Percentiles rank a stretch among this genome's conserved stretches.
Conservation (phyloP, 495 filamentous ascomycete genomes). For the Neurospora sp. region DNA sequence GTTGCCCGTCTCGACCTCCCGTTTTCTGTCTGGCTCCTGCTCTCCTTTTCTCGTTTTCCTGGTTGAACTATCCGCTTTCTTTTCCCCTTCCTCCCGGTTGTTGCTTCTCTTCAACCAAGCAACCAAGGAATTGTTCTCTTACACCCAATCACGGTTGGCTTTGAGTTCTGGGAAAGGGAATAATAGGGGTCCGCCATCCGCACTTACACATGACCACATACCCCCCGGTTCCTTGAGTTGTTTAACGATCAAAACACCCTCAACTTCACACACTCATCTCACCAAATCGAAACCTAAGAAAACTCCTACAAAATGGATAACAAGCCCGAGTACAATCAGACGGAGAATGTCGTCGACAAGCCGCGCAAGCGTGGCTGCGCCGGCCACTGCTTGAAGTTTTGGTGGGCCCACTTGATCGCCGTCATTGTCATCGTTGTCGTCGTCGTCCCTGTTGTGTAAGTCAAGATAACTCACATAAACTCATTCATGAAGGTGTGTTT, state of each 20-base stretch:
- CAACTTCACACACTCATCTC: background rate
- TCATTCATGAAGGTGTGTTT: background rate
- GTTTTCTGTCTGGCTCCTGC: background rate
- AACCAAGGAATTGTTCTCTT: background rate
- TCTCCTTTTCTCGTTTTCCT: background rate
- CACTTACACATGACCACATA: background rate
- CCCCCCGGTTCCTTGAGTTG: background rate
- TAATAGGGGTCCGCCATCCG: background rate
- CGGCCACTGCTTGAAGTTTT: slow-evolving; percentile 45
- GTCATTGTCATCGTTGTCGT: slow-evolving; percentile 49
- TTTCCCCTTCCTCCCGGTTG: background rate
- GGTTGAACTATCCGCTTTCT: background rate
- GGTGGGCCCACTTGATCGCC: slow-evolving; percentile 61
- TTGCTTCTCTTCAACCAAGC: background rate
- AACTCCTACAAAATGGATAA: slow-evolving; percentile 3
- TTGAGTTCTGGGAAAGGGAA: background rate
- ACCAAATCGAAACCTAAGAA: background rate
- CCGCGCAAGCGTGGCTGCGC: slow-evolving; percentile 18
- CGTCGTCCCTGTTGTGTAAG: slow-evolving; percentile 58
- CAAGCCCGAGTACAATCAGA: slow-evolving; percentile 14
- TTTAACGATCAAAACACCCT: background rate
- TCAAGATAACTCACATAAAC: slow-evolving; percentile 7
- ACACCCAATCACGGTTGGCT: background rate
- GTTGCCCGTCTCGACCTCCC: background rate
- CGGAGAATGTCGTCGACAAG: slow-evolving; percentile 14